Percentiles rank a stretch among this genome's conserved stretches.
Conservation (phyloP, 2,329 filamentous ascomycete species). For the Colletotrichum sp. region DNA sequence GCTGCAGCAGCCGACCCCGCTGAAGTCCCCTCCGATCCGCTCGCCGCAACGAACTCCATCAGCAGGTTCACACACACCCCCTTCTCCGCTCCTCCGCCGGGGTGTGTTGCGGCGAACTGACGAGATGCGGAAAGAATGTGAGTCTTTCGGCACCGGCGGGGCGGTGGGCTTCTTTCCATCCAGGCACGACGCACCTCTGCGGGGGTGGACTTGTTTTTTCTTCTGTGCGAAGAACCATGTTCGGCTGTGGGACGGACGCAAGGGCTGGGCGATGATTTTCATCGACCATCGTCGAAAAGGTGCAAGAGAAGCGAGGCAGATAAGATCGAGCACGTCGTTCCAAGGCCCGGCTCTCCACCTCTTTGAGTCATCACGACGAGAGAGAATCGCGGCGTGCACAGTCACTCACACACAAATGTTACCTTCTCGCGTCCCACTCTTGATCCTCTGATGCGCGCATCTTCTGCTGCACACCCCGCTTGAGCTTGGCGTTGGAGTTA, state of each 20-base stretch:
- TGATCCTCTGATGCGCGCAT: background rate
- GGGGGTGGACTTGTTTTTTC: background rate
- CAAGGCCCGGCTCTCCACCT: background rate
- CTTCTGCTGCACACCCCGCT: background rate
- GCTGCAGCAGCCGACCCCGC: background rate
- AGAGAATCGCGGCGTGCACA: background rate
- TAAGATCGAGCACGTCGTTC: background rate
- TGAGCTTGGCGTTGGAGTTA: background rate
- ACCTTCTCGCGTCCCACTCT: background rate
- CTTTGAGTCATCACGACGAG: background rate
- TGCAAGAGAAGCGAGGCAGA: background rate
- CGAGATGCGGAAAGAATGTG: background rate
- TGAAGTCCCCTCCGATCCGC: background rate
- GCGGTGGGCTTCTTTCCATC: background rate
- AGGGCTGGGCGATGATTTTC: background rate
- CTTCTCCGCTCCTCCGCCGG: background rate
- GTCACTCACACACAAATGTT: background rate
- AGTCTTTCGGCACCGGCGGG: background rate
- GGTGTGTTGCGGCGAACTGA: background rate
- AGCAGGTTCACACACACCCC: background rate
- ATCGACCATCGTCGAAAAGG: background rate
- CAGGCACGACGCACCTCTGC: background rate
- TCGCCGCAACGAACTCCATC: background rate
- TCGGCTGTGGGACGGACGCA: background rate
- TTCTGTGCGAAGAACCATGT: background rate